A percentile compares a stretch with the other conserved stretches of the same genome.
Conservation (phyloP, 768 basidiomycete genomes). For the Suillus cothurnatus region DNA sequence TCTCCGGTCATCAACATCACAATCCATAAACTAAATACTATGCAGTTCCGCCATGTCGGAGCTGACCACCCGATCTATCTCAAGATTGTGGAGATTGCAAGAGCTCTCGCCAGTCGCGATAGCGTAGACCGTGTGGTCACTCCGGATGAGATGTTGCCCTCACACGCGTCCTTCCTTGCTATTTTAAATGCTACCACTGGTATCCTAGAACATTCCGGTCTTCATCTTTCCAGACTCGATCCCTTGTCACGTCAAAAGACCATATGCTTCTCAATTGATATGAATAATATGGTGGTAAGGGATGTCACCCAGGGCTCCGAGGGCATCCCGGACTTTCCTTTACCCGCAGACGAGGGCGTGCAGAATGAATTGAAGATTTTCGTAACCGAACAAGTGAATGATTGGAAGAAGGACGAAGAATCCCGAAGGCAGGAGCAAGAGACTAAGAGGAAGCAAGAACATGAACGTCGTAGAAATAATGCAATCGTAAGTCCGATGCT, state of each 20-base stretch:
- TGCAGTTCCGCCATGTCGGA: slow-evolving; percentile 7
- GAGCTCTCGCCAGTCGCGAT: not conserved
- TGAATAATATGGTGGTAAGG: slow-evolving; percentile 1
- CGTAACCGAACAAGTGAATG: not conserved
- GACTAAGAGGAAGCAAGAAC: slow-evolving; percentile 1
- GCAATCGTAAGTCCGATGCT: not conserved
- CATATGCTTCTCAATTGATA: not conserved
- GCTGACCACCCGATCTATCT: slow-evolving; percentile 1
- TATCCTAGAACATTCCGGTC: not conserved
- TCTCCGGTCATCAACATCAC: slow-evolving; percentile 3
- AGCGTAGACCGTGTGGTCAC: not conserved
- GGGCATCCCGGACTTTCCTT: not conserved
- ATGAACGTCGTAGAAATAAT: slow-evolving; percentile 1
- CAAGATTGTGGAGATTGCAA: slow-evolving; percentile 1
- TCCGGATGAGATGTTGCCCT: slow-evolving; percentile 5
- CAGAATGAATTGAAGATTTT: not conserved
- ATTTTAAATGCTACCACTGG: not conserved
- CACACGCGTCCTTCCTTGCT: slow-evolving; percentile 7
- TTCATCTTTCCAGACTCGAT: slow-evolving; percentile 5
- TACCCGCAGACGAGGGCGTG: not conserved
- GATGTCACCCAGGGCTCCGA: slow-evolving; percentile 2
- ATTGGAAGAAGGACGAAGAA: slow-evolving; percentile 4
- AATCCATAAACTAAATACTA: not conserved
- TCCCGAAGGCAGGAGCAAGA: not conserved
- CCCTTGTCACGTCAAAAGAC: slow-evolving; percentile 3